phyloP scores from a whole-genome alignment of 2,329 filamentous ascomycete genomes.

The Beauveria varroae region DNA sequence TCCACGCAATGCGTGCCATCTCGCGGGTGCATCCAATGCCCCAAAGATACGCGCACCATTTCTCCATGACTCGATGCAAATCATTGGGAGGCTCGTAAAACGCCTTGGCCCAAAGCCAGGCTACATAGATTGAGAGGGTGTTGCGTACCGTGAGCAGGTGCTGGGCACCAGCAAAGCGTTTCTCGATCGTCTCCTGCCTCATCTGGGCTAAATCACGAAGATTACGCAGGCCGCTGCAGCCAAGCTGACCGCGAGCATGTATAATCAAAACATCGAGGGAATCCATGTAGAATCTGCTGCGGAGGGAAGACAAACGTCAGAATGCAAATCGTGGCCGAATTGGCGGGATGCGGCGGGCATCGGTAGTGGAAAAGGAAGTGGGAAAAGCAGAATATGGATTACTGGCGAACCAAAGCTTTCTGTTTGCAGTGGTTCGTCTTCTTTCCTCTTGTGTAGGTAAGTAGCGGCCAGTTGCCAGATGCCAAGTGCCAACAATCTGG shows the following conservation, averaged over 20 bases:
- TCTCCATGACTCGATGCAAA: not conserved
- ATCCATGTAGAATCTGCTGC: conserved; percentile 16
- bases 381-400: too few species aligned
- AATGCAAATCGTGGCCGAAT: not conserved
- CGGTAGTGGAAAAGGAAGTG: not conserved
- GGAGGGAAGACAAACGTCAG: not conserved
- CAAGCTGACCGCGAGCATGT: conserved; percentile 17
- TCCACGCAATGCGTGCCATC: conserved; percentile 2
- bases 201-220: conserved; percentile 18
- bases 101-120: conserved; percentile 21
- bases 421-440: not conserved
- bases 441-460: not conserved
- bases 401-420: not conserved
- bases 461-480: not conserved
- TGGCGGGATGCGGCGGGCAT: not conserved
- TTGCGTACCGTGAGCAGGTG: conserved; percentile 11
- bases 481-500: not conserved
- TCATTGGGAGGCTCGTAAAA: not conserved
- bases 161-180: conserved; percentile 12
- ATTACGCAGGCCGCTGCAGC: conserved; percentile 17
- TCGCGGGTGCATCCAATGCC: conserved; percentile 7
- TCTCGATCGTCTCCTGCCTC: conserved; percentile 19
- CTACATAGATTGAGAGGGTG: conserved; percentile 19
- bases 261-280: conserved; percentile 11
- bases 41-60: conserved; percentile 9